Percentiles rank a stretch among this genome's conserved stretches.
Evolutionary conservation across 495 filamentous ascomycete species (phyloP).

Genomic region (Astrothelium macrocarpum): DNA sequence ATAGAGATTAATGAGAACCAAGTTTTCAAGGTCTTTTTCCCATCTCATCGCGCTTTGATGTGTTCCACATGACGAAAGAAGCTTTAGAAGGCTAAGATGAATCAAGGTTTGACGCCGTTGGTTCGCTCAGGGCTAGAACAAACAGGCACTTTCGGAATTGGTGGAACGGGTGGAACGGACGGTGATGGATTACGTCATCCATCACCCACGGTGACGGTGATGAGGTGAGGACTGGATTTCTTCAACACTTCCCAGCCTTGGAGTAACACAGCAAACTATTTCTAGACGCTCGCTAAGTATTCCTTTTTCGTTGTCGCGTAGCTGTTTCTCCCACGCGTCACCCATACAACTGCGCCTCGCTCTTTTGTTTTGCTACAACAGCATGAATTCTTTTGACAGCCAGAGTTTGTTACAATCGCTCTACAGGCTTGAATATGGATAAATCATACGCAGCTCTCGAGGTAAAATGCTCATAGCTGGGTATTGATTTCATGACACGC

Average conservation of each 20-base stretch:
- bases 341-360: neutral
- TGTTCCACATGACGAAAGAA: no score
- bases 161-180: neutral
- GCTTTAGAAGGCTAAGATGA: no score
- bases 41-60: no score
- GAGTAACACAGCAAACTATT: neutral
- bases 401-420: neutral
- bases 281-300: neutral
- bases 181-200: neutral
- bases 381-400: neutral
- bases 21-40: neutral
- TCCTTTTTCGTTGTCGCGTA: neutral
- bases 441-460: neutral
- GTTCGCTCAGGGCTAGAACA: no score
- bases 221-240: neutral
- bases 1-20: neutral
- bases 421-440: neutral
- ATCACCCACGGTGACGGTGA: no score
- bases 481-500: slow-evolving; percentile 20
- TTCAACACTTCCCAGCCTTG: neutral
- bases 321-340: neutral
- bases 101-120: no score
- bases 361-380: neutral
- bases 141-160: no score
- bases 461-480: neutral